Conservation (phyloP, 371 early-diverging fungal species). For the Mortierella sp. region DNA sequence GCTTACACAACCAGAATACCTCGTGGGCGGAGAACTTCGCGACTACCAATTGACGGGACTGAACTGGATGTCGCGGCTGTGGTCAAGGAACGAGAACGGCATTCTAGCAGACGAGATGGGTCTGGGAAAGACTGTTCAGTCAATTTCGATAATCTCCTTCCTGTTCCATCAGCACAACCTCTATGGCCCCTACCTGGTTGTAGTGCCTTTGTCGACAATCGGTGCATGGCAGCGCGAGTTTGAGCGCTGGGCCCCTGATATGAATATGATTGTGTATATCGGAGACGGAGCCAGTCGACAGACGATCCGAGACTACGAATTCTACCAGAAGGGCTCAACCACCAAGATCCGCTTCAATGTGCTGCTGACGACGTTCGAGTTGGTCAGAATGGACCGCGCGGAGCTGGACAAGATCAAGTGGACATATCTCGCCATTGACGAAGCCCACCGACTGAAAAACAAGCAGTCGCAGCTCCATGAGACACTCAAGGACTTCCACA, state of each 20-base stretch:
- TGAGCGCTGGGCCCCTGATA: slow-evolving; percentile 93
- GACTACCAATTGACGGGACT: slow-evolving; percentile 98
- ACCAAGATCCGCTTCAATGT: slow-evolving; percentile 88
- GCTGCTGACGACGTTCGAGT: slow-evolving; percentile 95
- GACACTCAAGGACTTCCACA: slow-evolving; percentile 79
- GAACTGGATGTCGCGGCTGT: slow-evolving; percentile 99
- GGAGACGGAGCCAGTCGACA: slow-evolving; percentile 87
- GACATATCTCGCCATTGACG: slow-evolving; percentile 91
- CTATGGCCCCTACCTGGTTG: slow-evolving; percentile 96
- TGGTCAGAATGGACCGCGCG: slow-evolving; percentile 91
- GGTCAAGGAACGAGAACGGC: slow-evolving; percentile 96
- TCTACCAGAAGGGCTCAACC: slow-evolving; percentile 67
- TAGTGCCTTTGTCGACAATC: slow-evolving; percentile 96
- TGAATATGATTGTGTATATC: slow-evolving; percentile 91
- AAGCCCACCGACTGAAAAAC: slow-evolving; percentile 94
- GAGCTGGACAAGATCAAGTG: slow-evolving; percentile 81
- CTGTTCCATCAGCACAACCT: slow-evolving; percentile 86
- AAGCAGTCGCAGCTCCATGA: slow-evolving; percentile 90
- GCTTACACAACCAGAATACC: slow-evolving; percentile 83
- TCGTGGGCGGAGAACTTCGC: slow-evolving; percentile 91
- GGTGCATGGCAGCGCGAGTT: slow-evolving; percentile 96
- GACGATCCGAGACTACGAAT: slow-evolving; percentile 92
- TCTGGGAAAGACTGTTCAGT: slow-evolving; percentile 99
- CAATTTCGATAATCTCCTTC: slow-evolving; percentile 95
- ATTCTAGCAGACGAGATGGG: slow-evolving; percentile 97